Evolutionary conservation across 768 basidiomycete genomes (phyloP).

Genomic region (Cyclocybe aegerita): DNA sequence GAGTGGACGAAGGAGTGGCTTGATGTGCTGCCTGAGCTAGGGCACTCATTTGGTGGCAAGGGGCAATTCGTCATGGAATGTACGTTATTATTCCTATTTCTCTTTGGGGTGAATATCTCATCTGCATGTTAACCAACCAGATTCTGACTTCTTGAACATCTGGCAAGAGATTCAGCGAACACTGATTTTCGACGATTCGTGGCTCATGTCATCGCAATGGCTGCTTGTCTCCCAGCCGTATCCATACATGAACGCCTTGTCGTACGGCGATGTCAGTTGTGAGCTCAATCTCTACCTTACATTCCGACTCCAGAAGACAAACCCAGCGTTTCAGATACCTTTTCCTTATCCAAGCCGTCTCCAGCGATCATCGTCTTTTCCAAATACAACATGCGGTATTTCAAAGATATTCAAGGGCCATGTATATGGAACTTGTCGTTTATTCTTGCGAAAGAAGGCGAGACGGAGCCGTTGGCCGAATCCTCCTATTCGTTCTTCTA

Average conservation of each 20-base stretch:
- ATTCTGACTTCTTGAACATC: slow-evolving; percentile 43
- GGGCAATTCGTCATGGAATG: slow-evolving; percentile 59
- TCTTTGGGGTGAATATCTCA: neutral
- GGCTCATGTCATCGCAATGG: slow-evolving; percentile 55
- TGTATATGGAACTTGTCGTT: slow-evolving; percentile 47
- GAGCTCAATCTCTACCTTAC: slow-evolving; percentile 3
- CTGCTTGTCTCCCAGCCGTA: slow-evolving; percentile 35
- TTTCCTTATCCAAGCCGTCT: slow-evolving; percentile 36
- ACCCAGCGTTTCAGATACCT: slow-evolving; percentile 35
- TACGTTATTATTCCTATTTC: slow-evolving; percentile 9
- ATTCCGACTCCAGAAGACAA: neutral
- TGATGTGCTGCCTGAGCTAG: slow-evolving; percentile 35
- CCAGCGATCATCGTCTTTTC: slow-evolving; percentile 46
- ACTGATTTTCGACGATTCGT: slow-evolving; percentile 46
- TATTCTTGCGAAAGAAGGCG: slow-evolving; percentile 42
- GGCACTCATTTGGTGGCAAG: slow-evolving; percentile 49
- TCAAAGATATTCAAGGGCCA: slow-evolving; percentile 34
- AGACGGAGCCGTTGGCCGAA: slow-evolving; percentile 29
- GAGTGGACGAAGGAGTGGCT: slow-evolving; percentile 59
- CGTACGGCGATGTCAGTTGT: slow-evolving; percentile 51
- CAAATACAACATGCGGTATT: slow-evolving; percentile 45
- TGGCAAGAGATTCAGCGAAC: slow-evolving; percentile 52
- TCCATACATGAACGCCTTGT: slow-evolving; percentile 33
- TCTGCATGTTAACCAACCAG: slow-evolving; percentile 21
- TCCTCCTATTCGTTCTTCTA: slow-evolving; percentile 30